Conservation (phyloP, 805 yeast species). For the Ogataea ganodermae region DNA sequence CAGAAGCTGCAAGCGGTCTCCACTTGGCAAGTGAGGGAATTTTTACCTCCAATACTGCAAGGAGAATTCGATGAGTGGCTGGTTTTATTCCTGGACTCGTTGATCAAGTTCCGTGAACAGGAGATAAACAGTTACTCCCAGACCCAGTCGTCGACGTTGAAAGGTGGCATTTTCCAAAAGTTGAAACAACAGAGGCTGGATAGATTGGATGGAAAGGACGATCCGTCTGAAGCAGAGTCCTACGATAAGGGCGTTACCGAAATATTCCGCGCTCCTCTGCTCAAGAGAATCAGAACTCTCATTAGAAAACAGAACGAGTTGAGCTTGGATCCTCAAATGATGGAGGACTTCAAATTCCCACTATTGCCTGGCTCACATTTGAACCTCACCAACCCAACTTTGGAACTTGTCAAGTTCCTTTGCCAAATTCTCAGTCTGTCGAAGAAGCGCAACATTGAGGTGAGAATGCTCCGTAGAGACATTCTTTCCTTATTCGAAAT, state of each 20-base stretch:
- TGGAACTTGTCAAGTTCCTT: conserved; percentile 76
- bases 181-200: conserved; percentile 44
- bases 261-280: conserved; percentile 60
- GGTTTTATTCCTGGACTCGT: conserved; percentile 67
- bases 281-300: conserved; percentile 65
- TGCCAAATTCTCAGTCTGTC: conserved; percentile 74
- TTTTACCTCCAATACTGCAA: conserved; percentile 72
- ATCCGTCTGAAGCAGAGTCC: conserved; percentile 12
- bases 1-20: conserved; percentile 52
- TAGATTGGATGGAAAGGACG: conserved; percentile 13
- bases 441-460: conserved; percentile 64
- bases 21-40: conserved; percentile 78
- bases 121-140: conserved; percentile 24
- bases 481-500: conserved; percentile 73
- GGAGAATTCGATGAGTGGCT: conserved; percentile 90
- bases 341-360: conserved; percentile 72
- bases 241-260: conserved; percentile 51
- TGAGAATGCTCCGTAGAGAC: conserved; percentile 71
- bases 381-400: conserved; percentile 62
- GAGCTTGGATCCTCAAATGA: conserved; percentile 63
- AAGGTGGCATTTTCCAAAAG: conserved; percentile 65
- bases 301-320: conserved; percentile 72
- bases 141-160: conserved; percentile 47
- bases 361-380: conserved; percentile 71
- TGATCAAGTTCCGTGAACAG: conserved; percentile 56